phyloP scores from a whole-genome alignment of 306 rosid genomes.

The Vigna trinervia region DNA sequence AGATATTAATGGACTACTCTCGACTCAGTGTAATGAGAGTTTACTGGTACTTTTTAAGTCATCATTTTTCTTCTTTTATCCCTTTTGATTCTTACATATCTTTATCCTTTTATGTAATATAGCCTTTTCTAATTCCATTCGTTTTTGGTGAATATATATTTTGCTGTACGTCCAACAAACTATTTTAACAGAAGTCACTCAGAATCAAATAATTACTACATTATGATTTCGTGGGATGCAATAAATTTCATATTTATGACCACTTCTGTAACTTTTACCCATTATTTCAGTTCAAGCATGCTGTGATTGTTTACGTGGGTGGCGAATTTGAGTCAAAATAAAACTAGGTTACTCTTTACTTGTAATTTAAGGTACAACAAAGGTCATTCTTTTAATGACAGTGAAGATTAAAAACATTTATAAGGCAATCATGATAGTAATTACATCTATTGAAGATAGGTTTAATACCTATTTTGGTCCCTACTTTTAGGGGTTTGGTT shows the following conservation, averaged over 20 bases:
- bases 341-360: not conserved
- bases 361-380: not conserved
- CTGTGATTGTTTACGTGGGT: not conserved
- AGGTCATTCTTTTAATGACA: not conserved
- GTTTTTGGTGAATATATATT: too few species aligned
- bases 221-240: too few species aligned
- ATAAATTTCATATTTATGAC: too few species aligned
- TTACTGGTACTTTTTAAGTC: conserved; percentile 13
- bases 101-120: not conserved
- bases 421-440: not conserved
- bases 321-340: not conserved
- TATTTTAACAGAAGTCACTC: too few species aligned
- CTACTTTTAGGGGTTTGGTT: too few species aligned
- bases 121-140: too few species aligned
- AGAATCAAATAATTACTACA: too few species aligned
- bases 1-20: conserved; percentile 19
- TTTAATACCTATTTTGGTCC: too few species aligned
- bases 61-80: not conserved
- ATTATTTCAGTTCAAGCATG: not conserved
- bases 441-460: not conserved
- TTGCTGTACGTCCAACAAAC: too few species aligned
- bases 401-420: not conserved
- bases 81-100: not conserved
- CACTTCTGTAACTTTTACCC: not conserved
- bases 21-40: conserved; percentile 11